Conservation (phyloP, 1,284 basidiomycete species). For the Tilletia setariae region DNA sequence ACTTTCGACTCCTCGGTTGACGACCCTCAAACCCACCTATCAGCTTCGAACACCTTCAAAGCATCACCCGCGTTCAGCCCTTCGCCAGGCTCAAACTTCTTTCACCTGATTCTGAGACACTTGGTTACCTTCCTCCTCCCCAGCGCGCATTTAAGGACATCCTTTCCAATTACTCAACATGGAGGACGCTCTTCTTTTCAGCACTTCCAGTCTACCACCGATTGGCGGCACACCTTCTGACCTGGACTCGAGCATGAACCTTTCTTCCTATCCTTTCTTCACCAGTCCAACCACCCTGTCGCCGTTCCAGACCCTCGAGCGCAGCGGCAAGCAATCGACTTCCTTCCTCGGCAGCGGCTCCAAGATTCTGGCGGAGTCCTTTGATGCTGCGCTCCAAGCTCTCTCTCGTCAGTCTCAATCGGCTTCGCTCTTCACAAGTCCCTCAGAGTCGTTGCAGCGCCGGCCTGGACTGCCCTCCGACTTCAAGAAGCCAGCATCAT, state of each 20-base stretch:
- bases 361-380: constrained; percentile 12
- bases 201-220: neutral
- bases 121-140: neutral
- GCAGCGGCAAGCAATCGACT: constrained; percentile 3
- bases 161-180: neutral
- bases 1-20: constrained; percentile 4
- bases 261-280: neutral
- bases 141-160: neutral
- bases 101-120: neutral
- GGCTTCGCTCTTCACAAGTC: neutral
- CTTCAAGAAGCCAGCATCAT: constrained; percentile 14
- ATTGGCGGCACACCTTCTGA: constrained; percentile 3
- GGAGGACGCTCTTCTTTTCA: constrained; percentile 9
- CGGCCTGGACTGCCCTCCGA: constrained; percentile 1
- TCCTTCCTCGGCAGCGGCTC: neutral
- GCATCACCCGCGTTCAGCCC: neutral
- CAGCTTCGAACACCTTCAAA: constrained; percentile 4
- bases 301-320: constrained; percentile 10
- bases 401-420: constrained; percentile 3
- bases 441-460: neutral
- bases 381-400: constrained; percentile 9
- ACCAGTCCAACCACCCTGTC: constrained; percentile 7
- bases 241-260: neutral
- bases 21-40: constrained; percentile 4
- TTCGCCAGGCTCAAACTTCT: neutral